Percentiles rank a stretch among this genome's conserved stretches.
These are phyloP conservation scores for Cercophora scortea DNA, from an alignment of 495 filamentous ascomycete species.

Conservation along the genomic window DNA sequence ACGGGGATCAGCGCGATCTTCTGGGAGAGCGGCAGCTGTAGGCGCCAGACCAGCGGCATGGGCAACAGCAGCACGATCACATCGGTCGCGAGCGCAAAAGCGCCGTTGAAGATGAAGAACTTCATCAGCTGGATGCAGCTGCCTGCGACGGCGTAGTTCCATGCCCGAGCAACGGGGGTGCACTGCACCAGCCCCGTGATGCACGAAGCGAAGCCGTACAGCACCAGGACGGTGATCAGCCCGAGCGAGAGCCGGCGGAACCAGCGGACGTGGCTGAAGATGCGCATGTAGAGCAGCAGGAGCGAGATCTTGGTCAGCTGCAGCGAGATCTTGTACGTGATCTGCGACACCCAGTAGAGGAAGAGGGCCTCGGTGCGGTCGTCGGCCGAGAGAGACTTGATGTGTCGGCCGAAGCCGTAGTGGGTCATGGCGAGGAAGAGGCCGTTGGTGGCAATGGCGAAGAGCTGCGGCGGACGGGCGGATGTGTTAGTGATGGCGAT, in stretches of 20 bases:
- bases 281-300: conserved; percentile 23
- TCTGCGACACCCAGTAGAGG: conserved; percentile 12
- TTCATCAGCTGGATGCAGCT: conserved; percentile 20
- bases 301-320: conserved; percentile 20
- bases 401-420: conserved; percentile 13
- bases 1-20: conserved; percentile 18
- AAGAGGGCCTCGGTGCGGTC: background rate
- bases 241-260: conserved; percentile 11
- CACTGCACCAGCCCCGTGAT: conserved; percentile 17
- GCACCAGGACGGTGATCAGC: conserved; percentile 12
- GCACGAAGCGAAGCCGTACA: conserved; percentile 17
- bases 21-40: conserved; percentile 15
- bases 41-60: conserved; percentile 14
- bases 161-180: conserved; percentile 17
- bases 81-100: conserved; percentile 17
- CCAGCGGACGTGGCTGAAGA: conserved; percentile 17
- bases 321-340: conserved; percentile 15
- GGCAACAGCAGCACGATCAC: conserved; percentile 17
- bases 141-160: conserved; percentile 3
- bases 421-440: conserved; percentile 10
- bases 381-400: background rate
- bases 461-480: background rate
- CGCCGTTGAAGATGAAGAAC: conserved; percentile 23
- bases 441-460: conserved; percentile 5
- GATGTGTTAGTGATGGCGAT: background rate